Evolutionary conservation across 2,329 filamentous ascomycete genomes (phyloP).

Genomic region (Xylariaceae sp.): DNA sequence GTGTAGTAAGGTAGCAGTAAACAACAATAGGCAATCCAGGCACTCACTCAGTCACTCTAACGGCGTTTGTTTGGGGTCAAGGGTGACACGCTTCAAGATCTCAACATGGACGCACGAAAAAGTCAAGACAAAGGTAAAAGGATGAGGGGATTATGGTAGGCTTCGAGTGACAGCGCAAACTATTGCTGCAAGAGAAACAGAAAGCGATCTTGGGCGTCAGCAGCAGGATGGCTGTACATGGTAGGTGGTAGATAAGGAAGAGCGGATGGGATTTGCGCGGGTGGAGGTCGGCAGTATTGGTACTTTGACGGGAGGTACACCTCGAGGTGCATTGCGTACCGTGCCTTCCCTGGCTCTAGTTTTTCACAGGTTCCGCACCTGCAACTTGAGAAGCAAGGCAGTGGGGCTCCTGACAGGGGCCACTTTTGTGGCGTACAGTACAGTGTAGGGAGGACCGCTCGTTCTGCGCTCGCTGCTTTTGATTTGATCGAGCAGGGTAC

Average conservation of each 20-base stretch:
- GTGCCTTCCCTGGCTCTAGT: too few species aligned
- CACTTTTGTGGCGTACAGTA: too few species aligned
- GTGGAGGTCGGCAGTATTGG: neutral
- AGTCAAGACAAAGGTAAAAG: neutral
- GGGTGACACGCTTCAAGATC: neutral
- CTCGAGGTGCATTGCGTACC: too few species aligned
- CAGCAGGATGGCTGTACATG: conserved; percentile 1
- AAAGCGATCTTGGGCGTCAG: conserved; percentile 4
- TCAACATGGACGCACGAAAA: neutral
- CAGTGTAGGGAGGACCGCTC: too few species aligned
- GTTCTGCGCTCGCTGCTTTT: too few species aligned
- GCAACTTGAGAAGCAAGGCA: too few species aligned
- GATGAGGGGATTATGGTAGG: neutral
- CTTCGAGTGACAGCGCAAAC: neutral
- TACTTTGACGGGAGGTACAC: neutral
- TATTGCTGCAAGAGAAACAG: neutral
- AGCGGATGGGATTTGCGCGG: conserved; percentile 2
- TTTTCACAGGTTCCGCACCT: too few species aligned
- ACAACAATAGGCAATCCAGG: too few species aligned
- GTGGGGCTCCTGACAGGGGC: too few species aligned
- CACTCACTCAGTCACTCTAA: too few species aligned
- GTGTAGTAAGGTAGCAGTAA: neutral
- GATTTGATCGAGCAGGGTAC: too few species aligned
- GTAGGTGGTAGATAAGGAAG: neutral
- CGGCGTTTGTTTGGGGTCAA: neutral